phyloP scores from a whole-genome alignment of 2,329 filamentous ascomycete genomes.

The Xylariaceae sp. region DNA sequence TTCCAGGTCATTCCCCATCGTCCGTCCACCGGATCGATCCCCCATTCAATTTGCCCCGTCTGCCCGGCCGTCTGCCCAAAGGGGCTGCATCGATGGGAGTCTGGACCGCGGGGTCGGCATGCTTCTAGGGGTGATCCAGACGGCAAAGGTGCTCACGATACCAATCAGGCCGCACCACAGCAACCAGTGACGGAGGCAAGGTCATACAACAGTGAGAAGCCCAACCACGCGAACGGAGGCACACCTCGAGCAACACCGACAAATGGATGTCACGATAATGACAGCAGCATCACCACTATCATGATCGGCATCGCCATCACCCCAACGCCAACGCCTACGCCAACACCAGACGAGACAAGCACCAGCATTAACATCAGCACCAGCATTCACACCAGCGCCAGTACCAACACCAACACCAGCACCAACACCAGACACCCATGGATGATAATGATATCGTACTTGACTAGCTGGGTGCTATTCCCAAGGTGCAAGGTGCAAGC shows the following conservation, averaged over 20 bases:
- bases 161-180: conserved; percentile 21
- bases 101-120: conserved; percentile 19
- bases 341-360: too few species aligned
- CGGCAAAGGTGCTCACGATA: conserved; percentile 19
- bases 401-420: neutral
- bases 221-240: conserved; percentile 12
- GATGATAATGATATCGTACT: neutral
- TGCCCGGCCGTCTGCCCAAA: conserved; percentile 15
- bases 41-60: conserved; percentile 8
- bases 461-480: too few species aligned
- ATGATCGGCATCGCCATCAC: neutral
- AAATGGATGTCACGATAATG: neutral
- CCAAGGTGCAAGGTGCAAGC: too few species aligned
- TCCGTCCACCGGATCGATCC: conserved; percentile 1
- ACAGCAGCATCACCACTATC: neutral
- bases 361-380: too few species aligned
- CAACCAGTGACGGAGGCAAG: conserved; percentile 12
- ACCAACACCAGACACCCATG: neutral
- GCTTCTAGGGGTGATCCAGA: conserved; percentile 16
- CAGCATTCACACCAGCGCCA: too few species aligned
- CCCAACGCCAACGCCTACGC: neutral
- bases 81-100: conserved; percentile 18
- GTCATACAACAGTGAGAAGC: conserved; percentile 11
- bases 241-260: neutral
- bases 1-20: neutral